A percentile compares a stretch with the other conserved stretches of the same genome.
These are phyloP conservation scores for Blepharisma undulans DNA, from an alignment of 169 alveolate genomes.

Conservation along the genomic window DNA sequence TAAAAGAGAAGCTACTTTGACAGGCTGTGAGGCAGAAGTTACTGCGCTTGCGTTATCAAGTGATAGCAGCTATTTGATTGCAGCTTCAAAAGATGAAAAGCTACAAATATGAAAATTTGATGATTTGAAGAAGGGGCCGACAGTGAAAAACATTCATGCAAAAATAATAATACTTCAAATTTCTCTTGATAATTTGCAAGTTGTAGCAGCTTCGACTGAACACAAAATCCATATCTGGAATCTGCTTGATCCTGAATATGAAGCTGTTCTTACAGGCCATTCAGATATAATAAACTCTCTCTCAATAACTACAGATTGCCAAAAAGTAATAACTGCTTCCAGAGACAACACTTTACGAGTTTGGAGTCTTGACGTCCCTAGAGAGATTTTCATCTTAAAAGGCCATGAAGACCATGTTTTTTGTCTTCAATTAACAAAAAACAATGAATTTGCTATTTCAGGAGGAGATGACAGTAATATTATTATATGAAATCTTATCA, in stretches of 20 bases:
- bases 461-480: neutral
- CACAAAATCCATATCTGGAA: slow-evolving; percentile 8
- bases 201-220: neutral
- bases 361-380: neutral
- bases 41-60: neutral
- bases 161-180: neutral
- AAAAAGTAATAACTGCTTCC: neutral
- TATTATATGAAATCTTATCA: neutral
- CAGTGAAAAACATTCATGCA: neutral
- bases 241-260: neutral
- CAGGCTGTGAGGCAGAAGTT: neutral
- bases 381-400: neutral
- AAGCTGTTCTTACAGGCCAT: neutral
- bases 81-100: neutral
- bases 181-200: neutral
- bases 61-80: neutral
- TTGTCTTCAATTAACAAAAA: neutral
- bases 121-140: neutral
- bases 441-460: neutral
- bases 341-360: neutral
- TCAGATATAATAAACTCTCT: neutral
- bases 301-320: neutral
- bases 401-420: neutral
- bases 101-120: neutral
- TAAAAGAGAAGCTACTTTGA: neutral